Conservation (phyloP, 2,329 filamentous ascomycete genomes). For the Diaporthe ilicicola region DNA sequence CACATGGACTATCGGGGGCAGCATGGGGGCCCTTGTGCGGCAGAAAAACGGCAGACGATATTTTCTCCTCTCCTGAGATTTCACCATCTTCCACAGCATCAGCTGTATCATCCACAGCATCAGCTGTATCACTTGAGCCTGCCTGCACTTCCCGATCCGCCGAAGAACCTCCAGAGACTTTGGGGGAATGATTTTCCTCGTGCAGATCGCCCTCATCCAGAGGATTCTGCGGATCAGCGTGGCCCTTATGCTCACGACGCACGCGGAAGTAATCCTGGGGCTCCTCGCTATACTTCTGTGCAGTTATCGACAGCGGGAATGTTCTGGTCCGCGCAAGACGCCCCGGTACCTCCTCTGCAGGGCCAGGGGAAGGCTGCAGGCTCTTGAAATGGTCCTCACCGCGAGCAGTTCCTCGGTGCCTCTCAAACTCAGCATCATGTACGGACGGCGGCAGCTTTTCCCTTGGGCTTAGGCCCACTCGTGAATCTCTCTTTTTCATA, state of each 20-base stretch:
- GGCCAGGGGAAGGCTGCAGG: slow-evolving; percentile 37
- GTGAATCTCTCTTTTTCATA: slow-evolving; percentile 60
- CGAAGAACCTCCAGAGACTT: slow-evolving; percentile 29
- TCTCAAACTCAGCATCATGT: slow-evolving; percentile 34
- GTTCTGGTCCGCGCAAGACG: slow-evolving; percentile 35
- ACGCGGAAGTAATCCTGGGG: slow-evolving; percentile 39
- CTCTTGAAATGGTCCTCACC: slow-evolving; percentile 33
- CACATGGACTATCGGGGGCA: slow-evolving; percentile 39
- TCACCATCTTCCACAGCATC: slow-evolving; percentile 58
- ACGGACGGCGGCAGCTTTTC: slow-evolving; percentile 52
- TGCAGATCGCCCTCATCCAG: slow-evolving; percentile 4
- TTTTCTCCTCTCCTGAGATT: slow-evolving; percentile 81
- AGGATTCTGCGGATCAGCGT: background rate
- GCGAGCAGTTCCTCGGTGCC: slow-evolving; percentile 34
- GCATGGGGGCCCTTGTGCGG: slow-evolving; percentile 72
- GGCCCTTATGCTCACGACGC: slow-evolving; percentile 12
- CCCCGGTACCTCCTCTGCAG: slow-evolving; percentile 38
- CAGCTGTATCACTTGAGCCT: slow-evolving; percentile 36
- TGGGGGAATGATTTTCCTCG: slow-evolving; percentile 2
- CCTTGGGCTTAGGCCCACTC: slow-evolving; percentile 40
- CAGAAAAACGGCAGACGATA: slow-evolving; percentile 85
- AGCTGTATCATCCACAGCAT: slow-evolving; percentile 45
- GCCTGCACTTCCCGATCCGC: slow-evolving; percentile 23
- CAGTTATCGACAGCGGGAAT: slow-evolving; percentile 33
- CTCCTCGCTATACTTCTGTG: slow-evolving; percentile 23